Conservation (phyloP, 2,329 filamentous ascomycete species). For the Colletotrichum gigasporum region DNA sequence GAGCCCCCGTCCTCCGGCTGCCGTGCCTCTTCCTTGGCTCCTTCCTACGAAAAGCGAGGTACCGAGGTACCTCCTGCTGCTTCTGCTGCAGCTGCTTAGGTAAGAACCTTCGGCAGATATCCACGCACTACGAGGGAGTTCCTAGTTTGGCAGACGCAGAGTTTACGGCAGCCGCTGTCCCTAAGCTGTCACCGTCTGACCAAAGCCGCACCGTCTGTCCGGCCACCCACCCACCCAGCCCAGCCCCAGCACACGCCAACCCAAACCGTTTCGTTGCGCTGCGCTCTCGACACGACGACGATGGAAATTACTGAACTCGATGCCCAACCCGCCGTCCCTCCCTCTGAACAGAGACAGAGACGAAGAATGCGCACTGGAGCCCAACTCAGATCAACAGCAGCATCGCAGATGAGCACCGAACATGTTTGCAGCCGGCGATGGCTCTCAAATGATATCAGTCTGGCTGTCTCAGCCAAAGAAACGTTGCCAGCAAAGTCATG, state of each 20-base stretch:
- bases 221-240: not conserved
- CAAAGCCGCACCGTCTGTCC: not conserved
- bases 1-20: slow-evolving; percentile 6
- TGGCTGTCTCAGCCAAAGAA: slow-evolving; percentile 22
- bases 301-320: not conserved
- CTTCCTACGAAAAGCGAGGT: not conserved
- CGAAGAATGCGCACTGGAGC: not conserved
- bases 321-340: slow-evolving; percentile 19
- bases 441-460: slow-evolving; percentile 22
- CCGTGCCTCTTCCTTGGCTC: not conserved
- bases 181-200: slow-evolving; percentile 18
- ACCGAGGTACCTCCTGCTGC: not conserved
- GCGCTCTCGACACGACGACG: not conserved
- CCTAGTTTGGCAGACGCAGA: slow-evolving; percentile 3
- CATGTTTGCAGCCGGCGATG: slow-evolving; percentile 11
- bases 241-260: not conserved
- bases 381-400: slow-evolving; percentile 17
- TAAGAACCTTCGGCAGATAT: not conserved
- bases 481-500: slow-evolving; percentile 30
- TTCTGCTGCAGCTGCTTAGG: not conserved
- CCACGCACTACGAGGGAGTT: not conserved
- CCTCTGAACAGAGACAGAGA: not conserved
- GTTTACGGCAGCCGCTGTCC: slow-evolving; percentile 7
- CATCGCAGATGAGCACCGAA: slow-evolving; percentile 10
- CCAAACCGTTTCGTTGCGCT: slow-evolving; percentile 12